A percentile compares a stretch with the other conserved stretches of the same genome.
Conservation (phyloP, 192 early-diverging fungal species). For the Gryganskiella cystojenkinii region DNA sequence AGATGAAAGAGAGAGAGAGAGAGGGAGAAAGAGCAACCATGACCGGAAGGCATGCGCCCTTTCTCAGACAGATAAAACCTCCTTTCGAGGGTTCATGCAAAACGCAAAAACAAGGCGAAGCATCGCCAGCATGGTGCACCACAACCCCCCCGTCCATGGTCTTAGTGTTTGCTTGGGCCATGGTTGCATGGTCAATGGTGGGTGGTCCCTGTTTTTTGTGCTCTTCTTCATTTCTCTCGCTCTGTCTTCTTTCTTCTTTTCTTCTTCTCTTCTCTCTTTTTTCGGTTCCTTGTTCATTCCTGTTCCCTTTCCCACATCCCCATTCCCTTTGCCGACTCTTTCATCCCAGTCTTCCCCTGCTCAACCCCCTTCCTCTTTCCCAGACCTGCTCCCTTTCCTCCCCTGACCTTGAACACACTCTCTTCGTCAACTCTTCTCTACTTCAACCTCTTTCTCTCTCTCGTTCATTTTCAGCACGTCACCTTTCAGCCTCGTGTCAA, state of each 20-base stretch:
- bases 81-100: too few species aligned
- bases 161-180: neutral
- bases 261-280: neutral
- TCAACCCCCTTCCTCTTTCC: neutral
- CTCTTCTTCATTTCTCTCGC: slow-evolving; percentile 2
- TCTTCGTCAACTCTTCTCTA: neutral
- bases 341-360: neutral
- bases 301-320: slow-evolving; percentile 26
- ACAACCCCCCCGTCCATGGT: neutral
- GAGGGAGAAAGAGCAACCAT: too few species aligned
- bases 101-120: too few species aligned
- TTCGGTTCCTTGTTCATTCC: slow-evolving; percentile 18
- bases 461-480: neutral
- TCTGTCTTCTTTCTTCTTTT: neutral
- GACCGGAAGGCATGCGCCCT: too few species aligned
- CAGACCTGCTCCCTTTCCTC: neutral
- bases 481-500: slow-evolving; percentile 8
- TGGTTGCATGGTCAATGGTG: neutral
- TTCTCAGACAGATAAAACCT: too few species aligned
- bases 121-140: too few species aligned
- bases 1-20: too few species aligned
- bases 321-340: neutral
- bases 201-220: neutral
- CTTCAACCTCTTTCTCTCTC: neutral
- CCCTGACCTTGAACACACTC: neutral